Conservation (phyloP, 768 basidiomycete genomes). For the Lentinus brumalis region DNA sequence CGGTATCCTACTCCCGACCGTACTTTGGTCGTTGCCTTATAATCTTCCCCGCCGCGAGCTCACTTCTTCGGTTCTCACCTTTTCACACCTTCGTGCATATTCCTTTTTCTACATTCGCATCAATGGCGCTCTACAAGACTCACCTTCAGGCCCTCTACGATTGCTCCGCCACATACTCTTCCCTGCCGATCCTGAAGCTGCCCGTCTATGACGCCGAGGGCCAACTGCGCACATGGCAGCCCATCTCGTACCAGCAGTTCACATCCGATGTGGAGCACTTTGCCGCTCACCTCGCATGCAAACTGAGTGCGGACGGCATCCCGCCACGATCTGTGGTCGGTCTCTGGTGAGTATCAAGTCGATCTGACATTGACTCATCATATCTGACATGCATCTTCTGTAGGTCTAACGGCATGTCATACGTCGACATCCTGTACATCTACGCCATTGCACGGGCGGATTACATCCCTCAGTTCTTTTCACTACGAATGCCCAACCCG, state of each 20-base stretch:
- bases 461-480: constrained; percentile 73
- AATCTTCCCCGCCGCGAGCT: background rate
- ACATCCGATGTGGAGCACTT: constrained; percentile 58
- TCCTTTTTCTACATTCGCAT: background rate
- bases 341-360: constrained; percentile 66
- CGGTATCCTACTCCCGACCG: background rate
- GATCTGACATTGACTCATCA: too few relatives aligned
- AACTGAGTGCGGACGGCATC: constrained; percentile 45
- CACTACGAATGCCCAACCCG: constrained; percentile 68
- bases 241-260: constrained; percentile 64
- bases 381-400: background rate
- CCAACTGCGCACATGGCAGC: constrained; percentile 52
- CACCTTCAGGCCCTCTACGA: constrained; percentile 63
- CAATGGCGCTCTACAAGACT: constrained; percentile 32
- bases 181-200: constrained; percentile 54
- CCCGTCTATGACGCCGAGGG: constrained; percentile 38
- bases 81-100: too few relatives aligned
- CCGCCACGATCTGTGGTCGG: constrained; percentile 59
- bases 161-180: constrained; percentile 47
- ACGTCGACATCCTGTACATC: constrained; percentile 65
- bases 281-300: constrained; percentile 57
- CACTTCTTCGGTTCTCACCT: background rate
- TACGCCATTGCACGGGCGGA: constrained; percentile 64
- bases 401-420: constrained; percentile 71
- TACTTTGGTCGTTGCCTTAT: background rate